Conservation (phyloP, 1,284 basidiomycete genomes). For the Mixia osmundae region DNA sequence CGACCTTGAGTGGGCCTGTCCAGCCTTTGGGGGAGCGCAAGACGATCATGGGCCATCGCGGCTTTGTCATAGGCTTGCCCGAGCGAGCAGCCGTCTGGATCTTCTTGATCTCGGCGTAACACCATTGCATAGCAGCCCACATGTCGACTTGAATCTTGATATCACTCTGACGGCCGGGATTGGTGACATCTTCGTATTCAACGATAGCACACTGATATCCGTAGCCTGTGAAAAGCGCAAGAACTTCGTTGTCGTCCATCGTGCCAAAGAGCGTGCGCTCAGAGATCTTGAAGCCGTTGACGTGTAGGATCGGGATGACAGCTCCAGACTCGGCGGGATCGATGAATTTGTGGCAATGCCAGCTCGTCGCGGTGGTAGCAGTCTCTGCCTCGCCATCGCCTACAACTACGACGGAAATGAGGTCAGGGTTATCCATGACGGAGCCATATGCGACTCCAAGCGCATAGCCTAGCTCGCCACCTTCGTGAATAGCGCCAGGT, state of each 20-base stretch:
- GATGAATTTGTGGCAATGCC: constrained; percentile 64
- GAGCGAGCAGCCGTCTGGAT: constrained; percentile 54
- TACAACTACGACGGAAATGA: constrained; percentile 50
- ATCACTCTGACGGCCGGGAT: constrained; percentile 33
- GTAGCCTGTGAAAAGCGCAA: constrained; percentile 35
- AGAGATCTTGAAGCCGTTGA: constrained; percentile 49
- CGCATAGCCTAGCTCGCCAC: constrained; percentile 68
- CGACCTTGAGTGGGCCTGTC: constrained; percentile 19
- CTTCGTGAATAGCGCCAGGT: constrained; percentile 70
- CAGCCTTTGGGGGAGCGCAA: constrained; percentile 49
- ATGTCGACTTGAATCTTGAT: constrained; percentile 30
- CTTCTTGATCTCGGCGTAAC: constrained; percentile 23
- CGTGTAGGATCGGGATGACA: constrained; percentile 62
- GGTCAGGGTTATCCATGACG: constrained; percentile 67
- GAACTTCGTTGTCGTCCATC: constrained; percentile 67
- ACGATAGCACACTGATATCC: constrained; percentile 66
- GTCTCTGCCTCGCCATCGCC: constrained; percentile 76
- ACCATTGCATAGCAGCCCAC: constrained; percentile 51
- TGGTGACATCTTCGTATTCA: constrained; percentile 34
- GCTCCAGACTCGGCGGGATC: constrained; percentile 77
- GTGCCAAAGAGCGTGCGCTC: constrained; percentile 66
- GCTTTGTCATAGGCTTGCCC: constrained; percentile 51
- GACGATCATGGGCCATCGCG: constrained; percentile 63
- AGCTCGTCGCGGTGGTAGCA: constrained; percentile 30
- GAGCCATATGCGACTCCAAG: constrained; percentile 45